A percentile compares a stretch with the other conserved stretches of the same genome.
phyloP scores from a whole-genome alignment of 345 rosid genomes.

The Salix koriyanagi region DNA sequence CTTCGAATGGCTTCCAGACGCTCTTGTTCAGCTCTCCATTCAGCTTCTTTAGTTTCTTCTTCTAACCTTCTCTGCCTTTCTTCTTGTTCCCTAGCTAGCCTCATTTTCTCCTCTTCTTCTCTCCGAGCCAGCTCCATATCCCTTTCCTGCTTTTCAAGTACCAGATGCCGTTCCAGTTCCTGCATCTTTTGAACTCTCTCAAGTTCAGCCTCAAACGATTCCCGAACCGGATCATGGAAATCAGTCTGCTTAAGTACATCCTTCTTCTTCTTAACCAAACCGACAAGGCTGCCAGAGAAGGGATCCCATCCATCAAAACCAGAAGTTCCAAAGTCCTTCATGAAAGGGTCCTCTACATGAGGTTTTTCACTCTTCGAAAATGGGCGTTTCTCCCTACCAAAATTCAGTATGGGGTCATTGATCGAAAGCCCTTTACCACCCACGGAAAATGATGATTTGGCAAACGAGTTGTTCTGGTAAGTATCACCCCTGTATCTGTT shows the following conservation, averaged over 20 bases:
- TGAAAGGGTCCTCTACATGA: constrained; percentile 59
- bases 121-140: constrained; percentile 71
- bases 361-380: constrained; percentile 63
- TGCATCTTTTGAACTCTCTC: constrained; percentile 96
- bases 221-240: constrained; percentile 91
- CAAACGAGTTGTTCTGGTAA: constrained; percentile 31
- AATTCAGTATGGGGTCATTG: constrained; percentile 46
- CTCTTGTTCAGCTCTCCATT: constrained; percentile 89
- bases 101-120: constrained; percentile 86
- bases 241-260: constrained; percentile 62
- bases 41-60: constrained; percentile 86
- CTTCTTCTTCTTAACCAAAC: constrained; percentile 79
- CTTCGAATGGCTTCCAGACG: constrained; percentile 56
- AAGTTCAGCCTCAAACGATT: constrained; percentile 98
- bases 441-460: constrained; percentile 43
- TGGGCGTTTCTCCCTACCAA: constrained; percentile 58
- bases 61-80: constrained; percentile 67
- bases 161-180: constrained; percentile 74
- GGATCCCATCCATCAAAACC: constrained; percentile 74
- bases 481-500: constrained; percentile 43
- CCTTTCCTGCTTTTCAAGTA: constrained; percentile 81
- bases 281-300: constrained; percentile 55
- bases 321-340: constrained; percentile 50
- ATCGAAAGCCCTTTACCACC: constrained; percentile 41
- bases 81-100: constrained; percentile 74